A percentile compares a stretch with the other conserved stretches of the same genome.
Conservation (phyloP, 2,329 filamentous ascomycete species). For the Alternaria conjuncta region DNA sequence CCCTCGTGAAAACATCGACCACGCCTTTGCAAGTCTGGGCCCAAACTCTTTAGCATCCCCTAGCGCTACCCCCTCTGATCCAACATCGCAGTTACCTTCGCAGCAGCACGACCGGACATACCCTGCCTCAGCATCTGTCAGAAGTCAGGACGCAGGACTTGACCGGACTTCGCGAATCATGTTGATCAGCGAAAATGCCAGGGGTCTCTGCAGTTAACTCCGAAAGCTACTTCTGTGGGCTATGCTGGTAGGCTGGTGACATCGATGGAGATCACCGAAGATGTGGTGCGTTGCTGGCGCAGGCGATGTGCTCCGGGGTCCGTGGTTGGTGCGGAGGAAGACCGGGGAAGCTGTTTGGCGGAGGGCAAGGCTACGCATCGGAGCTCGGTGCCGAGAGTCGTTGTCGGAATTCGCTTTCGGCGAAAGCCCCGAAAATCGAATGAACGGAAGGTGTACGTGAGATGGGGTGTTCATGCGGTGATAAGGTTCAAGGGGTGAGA, state of each 20-base stretch:
- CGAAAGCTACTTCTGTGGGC: neutral
- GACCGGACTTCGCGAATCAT: neutral
- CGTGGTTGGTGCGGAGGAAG: conserved; percentile 10
- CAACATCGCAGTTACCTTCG: neutral
- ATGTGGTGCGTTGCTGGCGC: neutral
- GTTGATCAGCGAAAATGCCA: neutral
- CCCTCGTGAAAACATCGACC: neutral
- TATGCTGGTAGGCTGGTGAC: neutral
- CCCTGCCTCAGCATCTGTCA: neutral
- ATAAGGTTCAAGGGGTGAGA: neutral
- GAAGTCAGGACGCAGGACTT: neutral
- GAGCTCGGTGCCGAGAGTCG: neutral
- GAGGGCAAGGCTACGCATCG: neutral
- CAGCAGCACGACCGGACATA: neutral
- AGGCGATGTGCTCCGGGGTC: neutral
- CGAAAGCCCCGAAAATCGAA: neutral
- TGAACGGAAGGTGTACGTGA: neutral
- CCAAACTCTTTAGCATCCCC: neutral
- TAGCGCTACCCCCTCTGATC: neutral
- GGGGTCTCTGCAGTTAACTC: neutral
- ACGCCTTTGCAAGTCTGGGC: neutral
- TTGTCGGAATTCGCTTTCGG: neutral
- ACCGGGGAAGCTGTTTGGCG: neutral
- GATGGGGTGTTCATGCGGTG: neutral
- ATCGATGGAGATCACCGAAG: neutral